Evolutionary conservation across 768 basidiomycete species (phyloP), one percentile per base, ranked within the genome.

Genomic region (Amanita rubescens): DNA sequence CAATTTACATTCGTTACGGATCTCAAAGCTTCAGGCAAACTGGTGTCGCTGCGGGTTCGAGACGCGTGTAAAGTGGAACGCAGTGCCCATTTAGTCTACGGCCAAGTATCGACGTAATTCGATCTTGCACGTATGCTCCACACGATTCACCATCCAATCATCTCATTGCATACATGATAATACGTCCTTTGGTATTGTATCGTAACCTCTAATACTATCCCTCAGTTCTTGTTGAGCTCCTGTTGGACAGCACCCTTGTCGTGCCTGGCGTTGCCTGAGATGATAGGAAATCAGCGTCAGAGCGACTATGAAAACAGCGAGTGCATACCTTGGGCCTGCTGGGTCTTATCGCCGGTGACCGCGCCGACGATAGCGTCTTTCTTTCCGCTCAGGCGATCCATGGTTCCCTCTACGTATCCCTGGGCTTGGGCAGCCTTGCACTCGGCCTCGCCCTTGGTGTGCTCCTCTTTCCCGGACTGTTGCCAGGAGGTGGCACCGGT

Each of bases 201-300:
- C n/a, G 42, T 30, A 44, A 32, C 20, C 30, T 24, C n/a, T 44
- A 52, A 52, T 52, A 27, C 20, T 32, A 12, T 14, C 20, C 6
- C 37, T 53, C 43, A 53, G 6, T 57, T 59, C 59, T 76, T 72
- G 63, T 84, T 85, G 27, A 74, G 15, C 3, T 79, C 69, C 62
- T 84, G 80, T 58, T 84, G 75, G 1, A 71, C 61, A 46, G 73
- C 58, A 0, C 84, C 82, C 56, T 83, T 82, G 44, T 83, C 78
- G 0, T 79, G 72, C 47, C 65, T 70, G 15, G 67, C 50, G 51
- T 83, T 82, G 1, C 84, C 82, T 82, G 33, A 48, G 30, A 9
- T 30, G 19, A 5, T 8, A 12, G 17, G 15, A 55, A 8, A 55
- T 3, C 12, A 24, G 27, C 34, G n/a, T 25, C 9, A 24, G 17